Percentiles rank a stretch among this genome's conserved stretches.
Conservation (phyloP, 1,284 basidiomycete species). For the Boletus sp. region DNA sequence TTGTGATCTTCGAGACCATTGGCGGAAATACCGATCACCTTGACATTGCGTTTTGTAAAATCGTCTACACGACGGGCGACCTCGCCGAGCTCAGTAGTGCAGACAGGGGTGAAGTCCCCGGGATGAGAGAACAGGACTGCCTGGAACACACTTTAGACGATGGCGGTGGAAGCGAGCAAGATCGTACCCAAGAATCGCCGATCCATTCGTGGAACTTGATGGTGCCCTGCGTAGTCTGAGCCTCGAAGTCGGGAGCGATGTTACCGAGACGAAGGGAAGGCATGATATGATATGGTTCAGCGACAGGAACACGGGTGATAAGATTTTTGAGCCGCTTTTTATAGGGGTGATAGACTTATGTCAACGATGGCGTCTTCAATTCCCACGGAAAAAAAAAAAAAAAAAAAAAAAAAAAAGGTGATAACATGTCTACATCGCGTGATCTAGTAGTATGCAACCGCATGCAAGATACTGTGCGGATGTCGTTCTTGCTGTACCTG, state of each 20-base stretch:
- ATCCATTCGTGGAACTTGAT: slow-evolving; percentile 93
- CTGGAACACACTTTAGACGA: slow-evolving; percentile 35
- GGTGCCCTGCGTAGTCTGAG: slow-evolving; percentile 72
- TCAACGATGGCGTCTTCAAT: slow-evolving; percentile 43
- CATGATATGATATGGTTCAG: slow-evolving; percentile 24
- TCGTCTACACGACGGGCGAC: slow-evolving; percentile 85
- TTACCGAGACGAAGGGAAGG: slow-evolving; percentile 67
- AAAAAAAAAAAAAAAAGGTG: background rate
- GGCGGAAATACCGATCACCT: slow-evolving; percentile 92
- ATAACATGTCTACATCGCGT: slow-evolving; percentile 18
- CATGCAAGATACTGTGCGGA: slow-evolving; percentile 90
- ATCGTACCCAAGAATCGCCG: slow-evolving; percentile 80
- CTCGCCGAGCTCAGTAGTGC: slow-evolving; percentile 96
- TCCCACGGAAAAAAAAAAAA: slow-evolving; percentile 36
- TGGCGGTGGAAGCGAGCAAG: background rate
- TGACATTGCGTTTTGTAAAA: slow-evolving; percentile 85
- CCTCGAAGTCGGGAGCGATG: slow-evolving; percentile 80
- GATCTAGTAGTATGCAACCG: slow-evolving; percentile 80
- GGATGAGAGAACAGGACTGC: slow-evolving; percentile 92
- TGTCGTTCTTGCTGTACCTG: slow-evolving; percentile 82
- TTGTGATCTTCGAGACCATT: slow-evolving; percentile 86
- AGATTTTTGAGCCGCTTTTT: slow-evolving; percentile 16
- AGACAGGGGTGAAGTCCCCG: slow-evolving; percentile 81
- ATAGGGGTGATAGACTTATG: slow-evolving; percentile 18
- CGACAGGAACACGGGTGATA: background rate